phyloP scores from a whole-genome alignment of 2,329 filamentous ascomycete genomes.

The Cytospora mali region DNA sequence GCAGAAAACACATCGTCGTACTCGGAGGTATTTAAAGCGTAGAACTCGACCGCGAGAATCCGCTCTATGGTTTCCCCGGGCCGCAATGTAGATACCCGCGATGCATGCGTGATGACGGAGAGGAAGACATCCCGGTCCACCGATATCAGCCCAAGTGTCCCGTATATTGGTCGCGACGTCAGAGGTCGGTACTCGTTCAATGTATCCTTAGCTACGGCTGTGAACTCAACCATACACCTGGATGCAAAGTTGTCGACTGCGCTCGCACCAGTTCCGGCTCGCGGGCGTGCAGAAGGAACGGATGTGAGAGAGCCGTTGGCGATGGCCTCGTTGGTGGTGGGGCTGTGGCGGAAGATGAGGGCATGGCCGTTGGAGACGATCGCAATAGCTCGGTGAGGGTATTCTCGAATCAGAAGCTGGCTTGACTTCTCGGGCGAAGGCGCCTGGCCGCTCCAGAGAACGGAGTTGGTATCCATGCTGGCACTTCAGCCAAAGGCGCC shows the following conservation, averaged over 20 bases:
- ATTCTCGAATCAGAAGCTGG: conserved; percentile 82
- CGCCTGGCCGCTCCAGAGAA: conserved; percentile 50
- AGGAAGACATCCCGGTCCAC: conserved; percentile 85
- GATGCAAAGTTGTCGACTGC: conserved; percentile 50
- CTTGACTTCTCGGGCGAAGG: conserved; percentile 64
- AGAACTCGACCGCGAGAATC: conserved; percentile 86
- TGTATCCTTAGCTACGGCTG: conserved; percentile 63
- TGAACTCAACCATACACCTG: conserved; percentile 88
- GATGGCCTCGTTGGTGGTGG: conserved; percentile 61
- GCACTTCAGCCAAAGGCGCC: conserved; percentile 17
- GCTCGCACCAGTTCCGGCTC: conserved; percentile 40
- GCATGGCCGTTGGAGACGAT: conserved; percentile 78
- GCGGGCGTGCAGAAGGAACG: conserved; percentile 48
- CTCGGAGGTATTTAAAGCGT: conserved; percentile 83
- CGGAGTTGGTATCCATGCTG: conserved; percentile 50
- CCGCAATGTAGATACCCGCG: conserved; percentile 77
- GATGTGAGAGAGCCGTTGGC: conserved; percentile 62
- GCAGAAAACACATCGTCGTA: conserved; percentile 74
- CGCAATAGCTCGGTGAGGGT: conserved; percentile 84
- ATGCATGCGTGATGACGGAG: conserved; percentile 81
- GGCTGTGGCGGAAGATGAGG: conserved; percentile 81
- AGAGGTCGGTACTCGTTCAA: conserved; percentile 77
- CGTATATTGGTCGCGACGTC: conserved; percentile 73
- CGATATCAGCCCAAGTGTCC: conserved; percentile 85
- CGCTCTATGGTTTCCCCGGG: conserved; percentile 88